phyloP scores from a whole-genome alignment of 2,329 filamentous ascomycete genomes.

The Ceratocystiopsis sp. region DNA sequence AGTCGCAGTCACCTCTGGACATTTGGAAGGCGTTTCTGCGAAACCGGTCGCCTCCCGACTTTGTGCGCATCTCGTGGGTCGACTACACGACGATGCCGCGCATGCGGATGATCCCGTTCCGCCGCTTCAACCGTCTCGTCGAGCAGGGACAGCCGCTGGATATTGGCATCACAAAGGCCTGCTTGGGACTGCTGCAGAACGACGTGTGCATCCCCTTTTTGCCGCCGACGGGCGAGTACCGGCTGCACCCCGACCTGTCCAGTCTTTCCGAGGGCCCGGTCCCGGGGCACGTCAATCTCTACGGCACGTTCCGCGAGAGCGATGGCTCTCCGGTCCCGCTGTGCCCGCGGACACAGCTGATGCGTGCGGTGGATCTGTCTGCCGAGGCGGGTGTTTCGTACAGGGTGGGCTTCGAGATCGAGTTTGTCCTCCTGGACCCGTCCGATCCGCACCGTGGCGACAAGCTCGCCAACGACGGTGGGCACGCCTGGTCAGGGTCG shows the following conservation, averaged over 20 bases:
- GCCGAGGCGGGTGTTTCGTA: conserved; percentile 37
- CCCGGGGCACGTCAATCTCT: conserved; percentile 45
- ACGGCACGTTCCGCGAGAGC: conserved; percentile 46
- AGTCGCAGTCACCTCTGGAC: conserved; percentile 9
- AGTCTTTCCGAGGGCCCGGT: conserved; percentile 43
- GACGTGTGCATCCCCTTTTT: conserved; percentile 39
- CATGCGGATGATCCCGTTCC: conserved; percentile 49
- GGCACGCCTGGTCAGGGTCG: conserved; percentile 53
- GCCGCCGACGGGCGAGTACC: conserved; percentile 46
- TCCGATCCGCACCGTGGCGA: conserved; percentile 7
- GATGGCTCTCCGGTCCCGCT: conserved; percentile 30
- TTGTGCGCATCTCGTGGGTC: conserved; percentile 58
- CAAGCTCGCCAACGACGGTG: conserved; percentile 34
- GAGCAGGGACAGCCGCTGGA: conserved; percentile 25
- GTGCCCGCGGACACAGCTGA: conserved; percentile 51
- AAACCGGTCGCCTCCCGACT: conserved; percentile 36
- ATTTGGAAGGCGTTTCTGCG: conserved; percentile 25
- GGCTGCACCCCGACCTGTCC: conserved; percentile 46
- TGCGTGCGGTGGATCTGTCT: conserved; percentile 34
- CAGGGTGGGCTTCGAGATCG: conserved; percentile 64
- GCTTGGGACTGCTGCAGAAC: conserved; percentile 50
- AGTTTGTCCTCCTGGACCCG: conserved; percentile 49
- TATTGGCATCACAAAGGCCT: conserved; percentile 46
- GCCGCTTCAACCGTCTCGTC: conserved; percentile 24
- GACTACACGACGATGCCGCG: conserved; percentile 59